Evolutionary conservation across 1,284 basidiomycete species (phyloP).

Genomic region (Pseudomicrostroma phylloplanum): DNA sequence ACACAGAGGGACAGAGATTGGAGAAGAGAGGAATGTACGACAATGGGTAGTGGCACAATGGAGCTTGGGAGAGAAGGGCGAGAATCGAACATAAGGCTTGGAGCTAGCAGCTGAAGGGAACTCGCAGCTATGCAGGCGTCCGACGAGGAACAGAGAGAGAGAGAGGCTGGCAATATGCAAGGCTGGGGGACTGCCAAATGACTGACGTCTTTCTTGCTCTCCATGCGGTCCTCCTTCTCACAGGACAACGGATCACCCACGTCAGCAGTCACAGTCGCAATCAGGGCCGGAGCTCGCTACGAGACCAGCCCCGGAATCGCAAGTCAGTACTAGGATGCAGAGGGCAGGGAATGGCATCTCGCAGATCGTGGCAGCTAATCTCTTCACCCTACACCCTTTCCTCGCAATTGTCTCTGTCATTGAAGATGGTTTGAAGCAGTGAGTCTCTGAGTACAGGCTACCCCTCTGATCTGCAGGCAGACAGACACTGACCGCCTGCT

Average conservation of each 20-base stretch:
- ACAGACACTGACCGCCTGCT: conserved; percentile 3
- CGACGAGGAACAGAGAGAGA: neutral
- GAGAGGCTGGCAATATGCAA: neutral
- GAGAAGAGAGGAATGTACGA: neutral
- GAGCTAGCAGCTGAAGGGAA: neutral
- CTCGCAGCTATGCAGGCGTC: too few species aligned
- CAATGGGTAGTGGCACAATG: neutral
- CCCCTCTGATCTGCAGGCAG: neutral
- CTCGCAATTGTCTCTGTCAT: too few species aligned
- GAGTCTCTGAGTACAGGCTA: neutral
- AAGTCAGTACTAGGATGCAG: conserved; percentile 14
- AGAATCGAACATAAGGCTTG: neutral
- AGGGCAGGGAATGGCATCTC: too few species aligned
- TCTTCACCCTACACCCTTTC: too few species aligned
- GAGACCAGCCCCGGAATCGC: conserved; percentile 40
- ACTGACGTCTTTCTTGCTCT: neutral
- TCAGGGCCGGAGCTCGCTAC: conserved; percentile 42
- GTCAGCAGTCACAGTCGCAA: conserved; percentile 41
- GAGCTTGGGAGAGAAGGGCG: neutral
- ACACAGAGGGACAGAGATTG: neutral
- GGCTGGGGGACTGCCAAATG: neutral
- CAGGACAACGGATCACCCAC: conserved; percentile 39
- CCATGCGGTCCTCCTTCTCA: neutral
- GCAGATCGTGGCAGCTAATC: too few species aligned
- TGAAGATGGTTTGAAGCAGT: conserved; percentile 31